phyloP scores from a whole-genome alignment of 768 basidiomycete species.

The Lactarius quietus region DNA sequence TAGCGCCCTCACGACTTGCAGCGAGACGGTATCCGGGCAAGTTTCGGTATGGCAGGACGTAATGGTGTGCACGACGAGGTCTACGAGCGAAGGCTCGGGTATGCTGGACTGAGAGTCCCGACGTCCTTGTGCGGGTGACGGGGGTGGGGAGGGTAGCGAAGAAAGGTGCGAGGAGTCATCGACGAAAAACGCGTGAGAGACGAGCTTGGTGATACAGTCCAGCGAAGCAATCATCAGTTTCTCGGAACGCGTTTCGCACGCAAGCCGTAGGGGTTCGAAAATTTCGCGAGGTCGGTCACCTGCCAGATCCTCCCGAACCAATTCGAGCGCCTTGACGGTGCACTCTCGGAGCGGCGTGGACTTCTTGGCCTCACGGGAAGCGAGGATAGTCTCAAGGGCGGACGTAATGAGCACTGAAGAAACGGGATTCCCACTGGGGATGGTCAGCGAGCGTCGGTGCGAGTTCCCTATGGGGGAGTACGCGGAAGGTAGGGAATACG shows the following conservation, averaged over 20 bases:
- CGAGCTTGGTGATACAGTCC: slow-evolving; percentile 96
- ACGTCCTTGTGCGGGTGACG: slow-evolving; percentile 55
- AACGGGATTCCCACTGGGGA: slow-evolving; percentile 62
- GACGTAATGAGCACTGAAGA: slow-evolving; percentile 79
- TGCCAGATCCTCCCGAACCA: slow-evolving; percentile 72
- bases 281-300: slow-evolving; percentile 80
- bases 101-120: slow-evolving; percentile 40
- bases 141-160: slow-evolving; percentile 67
- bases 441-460: slow-evolving; percentile 37
- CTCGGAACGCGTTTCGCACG: slow-evolving; percentile 92
- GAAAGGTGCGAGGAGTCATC: slow-evolving; percentile 49
- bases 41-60: slow-evolving; percentile 87
- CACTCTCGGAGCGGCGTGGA: slow-evolving; percentile 79
- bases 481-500: slow-evolving; percentile 20
- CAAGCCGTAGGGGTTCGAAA: slow-evolving; percentile 92
- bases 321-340: slow-evolving; percentile 75
- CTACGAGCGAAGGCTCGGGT: slow-evolving; percentile 76
- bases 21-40: slow-evolving; percentile 84
- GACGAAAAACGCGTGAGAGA: slow-evolving; percentile 95
- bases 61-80: slow-evolving; percentile 92
- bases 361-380: slow-evolving; percentile 85
- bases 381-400: slow-evolving; percentile 79
- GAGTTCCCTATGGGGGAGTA: slow-evolving; percentile 24
- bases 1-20: slow-evolving; percentile 96
- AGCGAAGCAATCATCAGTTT: slow-evolving; percentile 95